Conservation (phyloP, 139 green algal genomes). For the Pycnococcus provasolii region DNA sequence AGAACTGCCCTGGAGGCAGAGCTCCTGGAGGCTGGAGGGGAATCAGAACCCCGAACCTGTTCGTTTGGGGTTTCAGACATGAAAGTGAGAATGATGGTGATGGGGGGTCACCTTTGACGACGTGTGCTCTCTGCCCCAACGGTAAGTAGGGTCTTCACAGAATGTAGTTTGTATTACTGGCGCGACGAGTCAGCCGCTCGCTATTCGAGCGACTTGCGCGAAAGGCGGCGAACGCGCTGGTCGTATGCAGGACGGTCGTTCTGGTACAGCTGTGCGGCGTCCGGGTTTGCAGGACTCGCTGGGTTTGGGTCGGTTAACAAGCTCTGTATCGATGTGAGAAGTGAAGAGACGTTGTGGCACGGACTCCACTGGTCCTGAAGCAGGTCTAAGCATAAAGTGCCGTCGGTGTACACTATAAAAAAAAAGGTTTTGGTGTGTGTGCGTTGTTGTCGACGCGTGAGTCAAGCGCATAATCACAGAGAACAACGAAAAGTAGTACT, state of each 20-base stretch:
- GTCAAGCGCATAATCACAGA: too few species aligned
- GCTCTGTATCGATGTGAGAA: slow-evolving; percentile 39
- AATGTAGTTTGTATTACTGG: too few species aligned
- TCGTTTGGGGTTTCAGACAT: too few species aligned
- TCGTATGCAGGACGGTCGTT: slow-evolving; percentile 66
- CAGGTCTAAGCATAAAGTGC: slow-evolving; percentile 85
- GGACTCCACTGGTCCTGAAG: slow-evolving; percentile 82
- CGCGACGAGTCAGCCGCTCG: too few species aligned
- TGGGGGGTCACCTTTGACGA: too few species aligned
- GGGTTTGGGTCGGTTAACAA: slow-evolving; percentile 87
- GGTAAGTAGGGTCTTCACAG: too few species aligned
- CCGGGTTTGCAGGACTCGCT: slow-evolving; percentile 71
- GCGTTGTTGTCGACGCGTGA: not conserved
- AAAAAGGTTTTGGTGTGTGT: not conserved
- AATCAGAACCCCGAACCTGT: too few species aligned
- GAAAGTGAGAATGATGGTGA: too few species aligned
- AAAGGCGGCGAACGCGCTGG: slow-evolving; percentile 42
- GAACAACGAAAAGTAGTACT: too few species aligned
- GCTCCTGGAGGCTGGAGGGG: too few species aligned
- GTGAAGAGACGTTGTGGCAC: slow-evolving; percentile 77
- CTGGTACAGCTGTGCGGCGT: slow-evolving; percentile 67
- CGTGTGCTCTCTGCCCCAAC: too few species aligned
- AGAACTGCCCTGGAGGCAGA: too few species aligned
- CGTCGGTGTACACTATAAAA: slow-evolving; percentile 55
- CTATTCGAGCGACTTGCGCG: slow-evolving; percentile 41